phyloP scores from a whole-genome alignment of 768 basidiomycete species.

The Lactarius sp. region DNA sequence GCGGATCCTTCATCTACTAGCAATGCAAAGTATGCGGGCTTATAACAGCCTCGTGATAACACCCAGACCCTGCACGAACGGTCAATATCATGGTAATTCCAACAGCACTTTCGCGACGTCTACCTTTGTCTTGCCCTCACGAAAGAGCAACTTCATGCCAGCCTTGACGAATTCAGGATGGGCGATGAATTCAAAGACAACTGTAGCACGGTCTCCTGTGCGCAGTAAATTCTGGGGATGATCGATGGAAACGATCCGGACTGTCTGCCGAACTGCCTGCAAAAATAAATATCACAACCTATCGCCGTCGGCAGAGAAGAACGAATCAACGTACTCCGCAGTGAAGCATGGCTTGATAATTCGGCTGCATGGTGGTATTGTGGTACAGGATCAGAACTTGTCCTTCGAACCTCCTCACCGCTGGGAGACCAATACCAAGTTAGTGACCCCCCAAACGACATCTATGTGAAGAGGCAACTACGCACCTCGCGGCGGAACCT shows the following conservation, averaged over 20 bases:
- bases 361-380: conserved; percentile 88
- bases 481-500: conserved; percentile 70
- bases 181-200: conserved; percentile 92
- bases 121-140: conserved; percentile 95
- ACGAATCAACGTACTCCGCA: conserved; percentile 59
- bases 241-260: conserved; percentile 86
- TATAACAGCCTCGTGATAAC: conserved; percentile 65
- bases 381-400: conserved; percentile 92
- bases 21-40: conserved; percentile 20
- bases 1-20: conserved; percentile 34
- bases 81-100: conserved; percentile 1
- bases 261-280: conserved; percentile 89
- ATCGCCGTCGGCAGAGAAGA: conserved; percentile 1
- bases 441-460: background rate
- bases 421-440: conserved; percentile 35
- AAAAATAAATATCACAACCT: conserved; percentile 15
- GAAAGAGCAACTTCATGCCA: conserved; percentile 89
- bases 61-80: conserved; percentile 56
- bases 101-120: conserved; percentile 22
- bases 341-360: conserved; percentile 95
- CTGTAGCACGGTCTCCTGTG: conserved; percentile 91
- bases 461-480: background rate
- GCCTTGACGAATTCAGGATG: conserved; percentile 89
- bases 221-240: conserved; percentile 84
- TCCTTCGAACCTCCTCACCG: conserved; percentile 83